Percentiles rank a stretch among this genome's conserved stretches.
These are phyloP conservation scores for Zygnema circumcarinatum DNA, from an alignment of 139 green algal genomes.

Conservation along the genomic window DNA sequence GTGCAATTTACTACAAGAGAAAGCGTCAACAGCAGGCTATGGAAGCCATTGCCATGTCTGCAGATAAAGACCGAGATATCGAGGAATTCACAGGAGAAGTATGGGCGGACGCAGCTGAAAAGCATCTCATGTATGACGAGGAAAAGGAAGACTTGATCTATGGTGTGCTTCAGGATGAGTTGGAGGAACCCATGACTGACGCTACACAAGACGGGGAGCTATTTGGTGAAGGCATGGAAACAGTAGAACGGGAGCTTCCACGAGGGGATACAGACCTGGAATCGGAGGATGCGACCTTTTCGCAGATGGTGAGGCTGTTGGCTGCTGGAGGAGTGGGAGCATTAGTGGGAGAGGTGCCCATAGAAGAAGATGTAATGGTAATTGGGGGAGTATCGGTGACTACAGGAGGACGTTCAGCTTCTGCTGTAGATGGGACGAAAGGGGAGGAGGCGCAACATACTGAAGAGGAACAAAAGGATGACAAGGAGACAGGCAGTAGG, in stretches of 20 bases:
- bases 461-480: no score
- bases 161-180: not conserved
- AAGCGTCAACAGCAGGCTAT: not conserved
- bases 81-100: not conserved
- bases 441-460: no score
- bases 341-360: constrained; percentile 30
- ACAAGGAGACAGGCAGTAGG: no score
- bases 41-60: no score
- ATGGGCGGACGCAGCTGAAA: constrained; percentile 6
- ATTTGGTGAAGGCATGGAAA: not conserved
- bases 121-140: not conserved
- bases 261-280: not conserved
- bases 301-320: constrained; percentile 34
- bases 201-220: not conserved
- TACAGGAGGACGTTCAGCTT: not conserved
- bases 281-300: constrained; percentile 19
- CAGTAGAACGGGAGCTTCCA: not conserved
- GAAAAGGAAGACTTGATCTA: not conserved
- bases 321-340: constrained; percentile 28
- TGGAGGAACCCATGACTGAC: not conserved
- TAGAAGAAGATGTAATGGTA: not conserved
- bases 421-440: no score
- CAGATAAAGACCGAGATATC: no score
- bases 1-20: not conserved
- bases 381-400: not conserved